Base-by-base conservation (phyloP, 352 stramenopile species). In the Pythium pyrilobum region DNA sequence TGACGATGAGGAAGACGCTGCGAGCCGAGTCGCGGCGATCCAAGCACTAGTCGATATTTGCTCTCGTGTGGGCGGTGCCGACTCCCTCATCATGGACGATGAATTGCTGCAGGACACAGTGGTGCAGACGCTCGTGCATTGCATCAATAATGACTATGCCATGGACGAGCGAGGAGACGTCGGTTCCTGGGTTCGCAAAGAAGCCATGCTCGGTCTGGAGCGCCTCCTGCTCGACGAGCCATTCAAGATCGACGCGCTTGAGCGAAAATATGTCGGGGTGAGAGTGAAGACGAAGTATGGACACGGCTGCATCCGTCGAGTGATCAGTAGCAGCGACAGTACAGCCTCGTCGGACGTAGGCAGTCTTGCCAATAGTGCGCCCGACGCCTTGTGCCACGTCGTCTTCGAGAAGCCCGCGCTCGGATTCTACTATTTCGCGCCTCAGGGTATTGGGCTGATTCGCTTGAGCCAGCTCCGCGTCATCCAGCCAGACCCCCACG, bases 151-250 rank as follows among this genome's bases (percentile, higher is more conserved):
- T 42, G 97, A 99, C 70, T 99, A 99, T 66, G 92, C 85, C 21
- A 85, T 95, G 10, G 96, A 99, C 72, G 95, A 98, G 70, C 85
- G 97, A 37, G 97, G 97, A 6, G 97, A 99, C 72, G 95, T 99
- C 18, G 97, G 97, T 11, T 99, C 96, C 11, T 99, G 96, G 96
- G 95, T 96, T 36, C 81, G 97, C 33, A 96, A 96, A 59, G 92
- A 89, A 59, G 92, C 96, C 15, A 97, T 99, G 79, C 49, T 92
- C 24, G 94, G 84, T 11, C 67, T 98, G 9, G 77, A 96, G 55
- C 67, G 66, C 34, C 51, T 98, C 13, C 56, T 96, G 31, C 72
- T 85, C 20, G 66, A 67, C 15, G 49, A 74, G 24, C 60, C 49
- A 1, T 61, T 61, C 33, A 48, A 41, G 47, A 24, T 48, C 24